Evolutionary conservation across 2,329 filamentous ascomycete genomes (phyloP).

Genomic region (Neonectria sp.): DNA sequence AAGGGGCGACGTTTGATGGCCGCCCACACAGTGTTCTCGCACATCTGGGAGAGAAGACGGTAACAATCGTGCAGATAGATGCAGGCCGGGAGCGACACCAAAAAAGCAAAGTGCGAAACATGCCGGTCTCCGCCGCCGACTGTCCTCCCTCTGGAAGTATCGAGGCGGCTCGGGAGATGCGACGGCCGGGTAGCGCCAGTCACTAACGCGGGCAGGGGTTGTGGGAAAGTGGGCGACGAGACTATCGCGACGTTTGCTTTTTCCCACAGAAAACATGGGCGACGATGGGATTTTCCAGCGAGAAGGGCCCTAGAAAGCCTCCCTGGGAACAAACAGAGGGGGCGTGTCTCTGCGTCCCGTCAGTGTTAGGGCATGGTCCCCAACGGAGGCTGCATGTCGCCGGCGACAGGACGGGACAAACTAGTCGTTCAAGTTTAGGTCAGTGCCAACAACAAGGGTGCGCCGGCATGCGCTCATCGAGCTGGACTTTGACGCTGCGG

Average conservation of each 20-base stretch:
- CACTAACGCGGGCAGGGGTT: slow-evolving; percentile 33
- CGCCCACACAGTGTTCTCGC: slow-evolving; percentile 30
- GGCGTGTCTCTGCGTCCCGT: slow-evolving; percentile 31
- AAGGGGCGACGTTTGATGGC: slow-evolving; percentile 6
- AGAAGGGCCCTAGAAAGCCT: slow-evolving; percentile 20
- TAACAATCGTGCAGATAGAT: slow-evolving; percentile 38
- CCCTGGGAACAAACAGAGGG: slow-evolving; percentile 17
- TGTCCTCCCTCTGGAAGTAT: slow-evolving; percentile 29
- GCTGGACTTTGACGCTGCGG: slow-evolving; percentile 33
- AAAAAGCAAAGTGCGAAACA: slow-evolving; percentile 25
- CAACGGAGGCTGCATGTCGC: slow-evolving; percentile 37
- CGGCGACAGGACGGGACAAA: slow-evolving; percentile 15
- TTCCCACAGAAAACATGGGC: slow-evolving; percentile 38
- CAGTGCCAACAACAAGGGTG: slow-evolving; percentile 34
- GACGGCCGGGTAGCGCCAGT: slow-evolving; percentile 40
- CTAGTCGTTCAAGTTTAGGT: slow-evolving; percentile 11
- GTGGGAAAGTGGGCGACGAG: slow-evolving; percentile 14
- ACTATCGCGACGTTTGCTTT: slow-evolving; percentile 37
- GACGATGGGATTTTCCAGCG: slow-evolving; percentile 24
- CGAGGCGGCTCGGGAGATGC: slow-evolving; percentile 39
- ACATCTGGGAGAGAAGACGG: slow-evolving; percentile 37
- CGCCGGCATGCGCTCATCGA: slow-evolving; percentile 32
- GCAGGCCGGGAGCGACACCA: slow-evolving; percentile 35
- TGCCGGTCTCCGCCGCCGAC: slow-evolving; percentile 17
- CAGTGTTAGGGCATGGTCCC: slow-evolving; percentile 45